A percentile compares a stretch with the other conserved stretches of the same genome.
Conservation (phyloP, 2,329 filamentous ascomycete genomes). For the Sclerotinia subarctica region DNA sequence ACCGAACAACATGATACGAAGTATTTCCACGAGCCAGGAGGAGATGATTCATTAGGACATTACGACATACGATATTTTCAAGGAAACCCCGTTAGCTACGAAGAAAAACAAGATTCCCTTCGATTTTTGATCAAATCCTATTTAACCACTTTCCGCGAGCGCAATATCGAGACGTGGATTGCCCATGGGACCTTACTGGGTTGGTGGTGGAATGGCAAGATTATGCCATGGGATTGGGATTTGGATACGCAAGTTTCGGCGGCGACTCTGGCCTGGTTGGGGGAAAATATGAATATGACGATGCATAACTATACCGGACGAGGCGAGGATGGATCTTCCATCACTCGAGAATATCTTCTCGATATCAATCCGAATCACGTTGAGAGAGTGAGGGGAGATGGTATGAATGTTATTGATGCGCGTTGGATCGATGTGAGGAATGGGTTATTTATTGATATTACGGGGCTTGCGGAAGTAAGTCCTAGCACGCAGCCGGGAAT, state of each 20-base stretch:
- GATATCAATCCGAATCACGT: slow-evolving; percentile 72
- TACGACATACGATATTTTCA: slow-evolving; percentile 73
- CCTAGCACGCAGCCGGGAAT: slow-evolving; percentile 57
- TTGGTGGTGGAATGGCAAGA: slow-evolving; percentile 83
- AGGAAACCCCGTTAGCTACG: slow-evolving; percentile 57
- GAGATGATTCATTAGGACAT: slow-evolving; percentile 59
- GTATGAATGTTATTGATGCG: slow-evolving; percentile 77
- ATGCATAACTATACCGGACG: slow-evolving; percentile 43
- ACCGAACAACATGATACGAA: slow-evolving; percentile 22
- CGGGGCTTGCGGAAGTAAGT: slow-evolving; percentile 67
- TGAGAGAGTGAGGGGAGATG: slow-evolving; percentile 60
- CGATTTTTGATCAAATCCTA: slow-evolving; percentile 72
- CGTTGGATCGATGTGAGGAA: slow-evolving; percentile 76
- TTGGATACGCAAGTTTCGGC: slow-evolving; percentile 76
- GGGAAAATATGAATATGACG: slow-evolving; percentile 65
- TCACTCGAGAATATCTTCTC: slow-evolving; percentile 60
- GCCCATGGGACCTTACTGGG: slow-evolving; percentile 80
- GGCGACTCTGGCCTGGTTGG: slow-evolving; percentile 63
- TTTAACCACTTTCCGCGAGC: slow-evolving; percentile 60
- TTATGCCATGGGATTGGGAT: slow-evolving; percentile 83
- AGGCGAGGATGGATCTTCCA: slow-evolving; percentile 41
- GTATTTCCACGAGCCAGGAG: slow-evolving; percentile 54
- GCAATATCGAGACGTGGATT: slow-evolving; percentile 77
- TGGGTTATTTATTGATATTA: slow-evolving; percentile 82
- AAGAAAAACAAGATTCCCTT: slow-evolving; percentile 63